A percentile compares a stretch with the other conserved stretches of the same genome.
These are phyloP conservation scores for Lignosus rhinocerotis DNA, from an alignment of 1,284 basidiomycete species.

Conservation along the genomic window DNA sequence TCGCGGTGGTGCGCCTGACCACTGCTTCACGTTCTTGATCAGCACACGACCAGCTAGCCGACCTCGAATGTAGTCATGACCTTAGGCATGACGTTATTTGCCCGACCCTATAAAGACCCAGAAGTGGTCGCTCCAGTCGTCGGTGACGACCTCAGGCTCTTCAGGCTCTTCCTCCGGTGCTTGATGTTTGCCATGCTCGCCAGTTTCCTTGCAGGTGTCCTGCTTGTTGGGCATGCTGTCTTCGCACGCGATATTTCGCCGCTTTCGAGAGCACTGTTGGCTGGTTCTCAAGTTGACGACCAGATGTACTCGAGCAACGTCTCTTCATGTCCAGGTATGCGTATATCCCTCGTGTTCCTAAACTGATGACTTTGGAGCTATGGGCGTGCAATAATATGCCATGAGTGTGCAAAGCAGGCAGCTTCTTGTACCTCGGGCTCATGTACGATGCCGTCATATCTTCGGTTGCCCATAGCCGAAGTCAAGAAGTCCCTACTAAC, in stretches of 20 bases:
- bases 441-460: not conserved
- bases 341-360: not conserved
- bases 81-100: too few relatives aligned
- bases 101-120: conserved; percentile 9
- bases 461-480: not conserved
- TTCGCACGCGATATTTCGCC: conserved; percentile 1
- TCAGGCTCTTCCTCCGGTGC: conserved; percentile 8
- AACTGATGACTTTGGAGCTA: not conserved
- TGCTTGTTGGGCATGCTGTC: conserved; percentile 3
- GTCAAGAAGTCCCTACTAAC: not conserved
- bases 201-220: conserved; percentile 9
- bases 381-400: not conserved
- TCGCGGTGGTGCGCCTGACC: too few relatives aligned
- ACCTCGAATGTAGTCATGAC: too few relatives aligned
- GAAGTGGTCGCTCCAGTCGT: not conserved
- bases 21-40: too few relatives aligned
- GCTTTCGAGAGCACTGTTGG: not conserved
- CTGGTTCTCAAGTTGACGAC: not conserved
- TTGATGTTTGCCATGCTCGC: conserved; percentile 18
- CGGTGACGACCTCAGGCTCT: conserved; percentile 1
- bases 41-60: too few relatives aligned
- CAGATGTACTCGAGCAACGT: conserved; percentile 18
- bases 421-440: not conserved
- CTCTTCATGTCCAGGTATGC: conserved; percentile 22
- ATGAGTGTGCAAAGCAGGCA: not conserved